Percentiles rank a stretch among this genome's conserved stretches.
Evolutionary conservation across 306 rosid species (phyloP).

Genomic region (Delonix regia): DNA sequence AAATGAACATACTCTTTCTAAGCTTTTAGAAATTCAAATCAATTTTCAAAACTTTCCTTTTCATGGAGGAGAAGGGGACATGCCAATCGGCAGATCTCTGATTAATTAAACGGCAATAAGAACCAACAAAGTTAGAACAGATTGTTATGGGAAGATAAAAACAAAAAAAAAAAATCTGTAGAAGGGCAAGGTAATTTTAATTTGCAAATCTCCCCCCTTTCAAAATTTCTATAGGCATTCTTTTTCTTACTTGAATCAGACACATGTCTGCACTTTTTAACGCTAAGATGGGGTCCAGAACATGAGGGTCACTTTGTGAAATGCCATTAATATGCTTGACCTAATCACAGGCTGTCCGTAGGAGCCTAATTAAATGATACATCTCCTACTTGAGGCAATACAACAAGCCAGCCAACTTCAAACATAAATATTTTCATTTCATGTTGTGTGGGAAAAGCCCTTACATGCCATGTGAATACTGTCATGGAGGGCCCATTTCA

Average conservation of each 20-base stretch:
- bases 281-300: not conserved
- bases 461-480: constrained; percentile 62
- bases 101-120: not conserved
- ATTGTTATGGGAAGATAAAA: not conserved
- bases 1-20: not conserved
- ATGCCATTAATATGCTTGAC: constrained; percentile 54
- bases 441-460: constrained; percentile 51
- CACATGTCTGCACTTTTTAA: constrained; percentile 37
- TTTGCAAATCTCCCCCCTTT: not conserved
- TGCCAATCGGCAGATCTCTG: not conserved
- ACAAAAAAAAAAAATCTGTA: too few relatives aligned
- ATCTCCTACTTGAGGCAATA: constrained; percentile 41
- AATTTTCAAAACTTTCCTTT: not conserved
- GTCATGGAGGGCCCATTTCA: constrained; percentile 51
- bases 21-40: not conserved
- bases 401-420: constrained; percentile 38
- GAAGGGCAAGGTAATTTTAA: not conserved
- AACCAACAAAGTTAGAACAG: not conserved
- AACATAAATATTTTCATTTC: constrained; percentile 41
- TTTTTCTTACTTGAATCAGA: constrained; percentile 11
- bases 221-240: not conserved
- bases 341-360: constrained; percentile 67
- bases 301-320: constrained; percentile 41
- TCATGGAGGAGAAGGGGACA: not conserved
- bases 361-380: constrained; percentile 52